Conservation (phyloP, 2,329 filamentous ascomycete species). For the Xylaria sp. region DNA sequence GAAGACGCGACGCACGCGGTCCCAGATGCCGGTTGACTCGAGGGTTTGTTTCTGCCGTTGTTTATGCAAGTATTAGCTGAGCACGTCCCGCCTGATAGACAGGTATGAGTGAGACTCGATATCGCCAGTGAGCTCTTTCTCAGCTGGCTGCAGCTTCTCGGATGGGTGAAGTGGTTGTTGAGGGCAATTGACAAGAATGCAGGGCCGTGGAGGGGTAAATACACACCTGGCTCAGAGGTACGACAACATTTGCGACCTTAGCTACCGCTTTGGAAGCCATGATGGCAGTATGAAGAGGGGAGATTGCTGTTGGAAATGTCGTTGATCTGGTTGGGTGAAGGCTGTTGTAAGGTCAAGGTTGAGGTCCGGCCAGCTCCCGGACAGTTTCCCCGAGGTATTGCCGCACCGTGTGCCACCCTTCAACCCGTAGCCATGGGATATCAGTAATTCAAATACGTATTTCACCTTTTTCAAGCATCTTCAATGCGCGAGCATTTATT, state of each 20-base stretch:
- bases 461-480: neutral
- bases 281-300: conserved; percentile 49
- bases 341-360: conserved; percentile 34
- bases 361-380: conserved; percentile 22
- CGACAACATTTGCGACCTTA: conserved; percentile 64
- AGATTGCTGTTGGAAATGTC: conserved; percentile 36
- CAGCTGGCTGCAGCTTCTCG: neutral
- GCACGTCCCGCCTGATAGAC: neutral
- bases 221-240: conserved; percentile 69
- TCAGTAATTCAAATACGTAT: neutral
- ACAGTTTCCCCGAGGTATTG: conserved; percentile 35
- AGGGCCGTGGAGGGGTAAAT: neutral
- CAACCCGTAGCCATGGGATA: neutral
- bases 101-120: neutral
- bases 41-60: conserved; percentile 88
- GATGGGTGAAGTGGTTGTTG: neutral
- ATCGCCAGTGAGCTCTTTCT: neutral
- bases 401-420: conserved; percentile 29
- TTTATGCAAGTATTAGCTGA: conserved; percentile 31
- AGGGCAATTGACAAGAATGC: conserved; percentile 18
- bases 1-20: conserved; percentile 78
- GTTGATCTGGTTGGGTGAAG: conserved; percentile 38
- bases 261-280: conserved; percentile 71
- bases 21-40: conserved; percentile 90
- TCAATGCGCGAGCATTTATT: neutral